Evolutionary conservation across 2,329 filamentous ascomycete genomes (phyloP), one percentile per base, ranked within the genome.

Genomic region (Coleophoma eucalyptorum): DNA sequence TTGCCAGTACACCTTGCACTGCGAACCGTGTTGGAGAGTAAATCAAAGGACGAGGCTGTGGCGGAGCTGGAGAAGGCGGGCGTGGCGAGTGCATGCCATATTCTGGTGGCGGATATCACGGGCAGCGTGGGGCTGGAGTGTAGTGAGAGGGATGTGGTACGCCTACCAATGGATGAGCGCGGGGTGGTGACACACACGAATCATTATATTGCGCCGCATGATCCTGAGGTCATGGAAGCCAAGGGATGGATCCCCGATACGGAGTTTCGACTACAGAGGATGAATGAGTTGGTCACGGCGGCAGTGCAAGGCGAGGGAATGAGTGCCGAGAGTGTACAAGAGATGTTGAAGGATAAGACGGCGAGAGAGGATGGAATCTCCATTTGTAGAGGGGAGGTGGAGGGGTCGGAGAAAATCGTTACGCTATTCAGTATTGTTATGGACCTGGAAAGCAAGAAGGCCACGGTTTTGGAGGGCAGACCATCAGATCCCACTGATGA

Each of bases 1-100:
- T 59, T 83, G 12, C 80, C 80, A 0, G 75, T 75, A 18, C 80
- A 84, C 63, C 65, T 83, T 8, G 79, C 73, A 0, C 67, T 84
- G 31, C 67, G 80, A 16, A 69, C 72, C 49, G 76, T 71, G n/a
- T 65, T 84, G 19, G 77, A 82, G 45, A 74, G 72, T 52, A 43
- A 37, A 1, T 74, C 69, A 4, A 65, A 68, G 0, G 64, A 65
- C 2, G 73, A 73, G 33, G 80, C 79, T 1, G 69, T 79, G 2
- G 54, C 55, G 7, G 71, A 59, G 18, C 57, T 83, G 11, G 65
- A 74, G 51, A 61, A 63, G 38, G 59, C 66, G 21, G 79, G 79
- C 7, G 72, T 83, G 43, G 79, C 79, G 0, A 69, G 70, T 6
- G 70, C 77, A 3, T 78, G 76, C 47, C 77, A 81, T 54, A 80